Evolutionary conservation across 169 alveolate species (phyloP).

Genomic region (Cryptosporidium viatorum): DNA sequence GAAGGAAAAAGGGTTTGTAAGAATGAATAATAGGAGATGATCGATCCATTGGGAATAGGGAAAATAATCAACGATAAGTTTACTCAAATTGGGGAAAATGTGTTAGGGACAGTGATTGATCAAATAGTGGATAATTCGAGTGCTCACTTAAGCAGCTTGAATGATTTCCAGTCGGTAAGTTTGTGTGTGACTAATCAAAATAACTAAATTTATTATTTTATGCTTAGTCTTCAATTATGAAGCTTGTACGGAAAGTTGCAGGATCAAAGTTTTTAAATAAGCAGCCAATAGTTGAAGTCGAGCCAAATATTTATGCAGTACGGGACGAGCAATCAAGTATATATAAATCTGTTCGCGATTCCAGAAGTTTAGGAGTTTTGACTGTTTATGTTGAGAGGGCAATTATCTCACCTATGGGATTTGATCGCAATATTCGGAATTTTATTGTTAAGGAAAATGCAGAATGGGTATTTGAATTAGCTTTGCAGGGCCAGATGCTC

Average conservation of each 20-base stretch:
- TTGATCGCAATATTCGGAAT: constrained; percentile 35
- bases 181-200: not conserved
- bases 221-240: constrained; percentile 60
- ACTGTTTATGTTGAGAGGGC: constrained; percentile 39
- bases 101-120: constrained; percentile 59
- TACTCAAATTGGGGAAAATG: constrained; percentile 74
- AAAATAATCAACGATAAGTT: constrained; percentile 65
- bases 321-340: constrained; percentile 8
- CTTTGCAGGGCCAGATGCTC: constrained; percentile 60
- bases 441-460: constrained; percentile 47
- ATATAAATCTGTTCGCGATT: constrained; percentile 5
- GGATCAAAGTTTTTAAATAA: constrained; percentile 64
- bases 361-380: constrained; percentile 35
- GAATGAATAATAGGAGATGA: constrained; percentile 12
- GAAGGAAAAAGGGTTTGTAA: not conserved
- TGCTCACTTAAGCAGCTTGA: constrained; percentile 66
- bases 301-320: constrained; percentile 42
- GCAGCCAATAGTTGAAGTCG: constrained; percentile 64
- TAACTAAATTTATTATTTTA: not conserved
- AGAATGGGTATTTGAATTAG: constrained; percentile 71
- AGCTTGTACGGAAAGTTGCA: constrained; percentile 58
- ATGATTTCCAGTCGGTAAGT: constrained; percentile 75
- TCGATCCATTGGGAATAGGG: constrained; percentile 68
- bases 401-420: constrained; percentile 71
- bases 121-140: constrained; percentile 69